These are phyloP conservation scores for Alternaria sp. DNA, from an alignment of 2,329 filamentous ascomycete species.

Conservation along the genomic window DNA sequence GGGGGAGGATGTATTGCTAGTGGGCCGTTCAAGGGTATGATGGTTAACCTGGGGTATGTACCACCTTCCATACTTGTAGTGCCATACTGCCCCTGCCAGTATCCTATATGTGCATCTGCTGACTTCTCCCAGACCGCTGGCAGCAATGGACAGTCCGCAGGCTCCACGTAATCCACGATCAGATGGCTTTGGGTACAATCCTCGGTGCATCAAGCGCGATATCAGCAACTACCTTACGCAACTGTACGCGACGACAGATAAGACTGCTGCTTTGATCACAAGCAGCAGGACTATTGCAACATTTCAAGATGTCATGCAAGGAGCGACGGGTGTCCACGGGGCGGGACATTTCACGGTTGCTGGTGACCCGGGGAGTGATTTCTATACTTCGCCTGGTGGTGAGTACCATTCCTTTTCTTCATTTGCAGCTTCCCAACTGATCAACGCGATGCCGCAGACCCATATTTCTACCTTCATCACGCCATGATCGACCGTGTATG, in stretches of 20 bases:
- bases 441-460: constrained; percentile 38
- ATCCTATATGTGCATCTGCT: neutral
- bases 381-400: constrained; percentile 53
- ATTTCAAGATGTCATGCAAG: constrained; percentile 51
- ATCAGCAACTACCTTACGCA: constrained; percentile 40
- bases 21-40: constrained; percentile 58
- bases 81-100: neutral
- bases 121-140: constrained; percentile 27
- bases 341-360: constrained; percentile 56
- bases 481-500: constrained; percentile 57
- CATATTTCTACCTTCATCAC: constrained; percentile 58
- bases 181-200: constrained; percentile 45
- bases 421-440: neutral
- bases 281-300: constrained; percentile 36
- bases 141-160: constrained; percentile 24
- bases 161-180: constrained; percentile 45
- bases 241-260: constrained; percentile 35
- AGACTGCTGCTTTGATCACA: constrained; percentile 38
- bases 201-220: constrained; percentile 51
- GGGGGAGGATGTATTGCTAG: constrained; percentile 63
- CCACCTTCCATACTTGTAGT: neutral
- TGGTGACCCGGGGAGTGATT: constrained; percentile 53
- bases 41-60: constrained; percentile 40
- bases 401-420: neutral
- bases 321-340: constrained; percentile 49